Percentiles rank a stretch among this genome's conserved stretches.
Evolutionary conservation across 2,329 filamentous ascomycete species (phyloP).

Genomic region (Colletotrichum sp.): DNA sequence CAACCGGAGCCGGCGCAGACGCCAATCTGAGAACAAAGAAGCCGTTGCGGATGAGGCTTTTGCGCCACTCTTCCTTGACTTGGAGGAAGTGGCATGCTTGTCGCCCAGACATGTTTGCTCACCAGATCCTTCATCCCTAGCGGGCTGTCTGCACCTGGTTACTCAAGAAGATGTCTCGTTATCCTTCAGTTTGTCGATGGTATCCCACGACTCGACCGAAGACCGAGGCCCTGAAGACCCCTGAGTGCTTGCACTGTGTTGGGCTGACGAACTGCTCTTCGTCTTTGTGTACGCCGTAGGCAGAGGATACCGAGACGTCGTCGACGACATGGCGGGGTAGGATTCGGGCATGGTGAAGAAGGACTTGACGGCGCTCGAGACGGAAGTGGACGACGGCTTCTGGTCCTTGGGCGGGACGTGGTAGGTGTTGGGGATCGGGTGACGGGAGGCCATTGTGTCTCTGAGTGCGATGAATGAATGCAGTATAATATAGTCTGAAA

Average conservation of each 20-base stretch:
- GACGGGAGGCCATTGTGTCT: not conserved
- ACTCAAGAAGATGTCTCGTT: not conserved
- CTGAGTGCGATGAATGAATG: not conserved
- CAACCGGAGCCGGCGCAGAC: not conserved
- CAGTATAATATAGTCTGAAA: rapidly evolving
- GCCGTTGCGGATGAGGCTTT: not conserved
- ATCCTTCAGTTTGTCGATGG: not conserved
- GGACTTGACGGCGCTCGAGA: not conserved
- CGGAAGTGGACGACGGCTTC: not conserved
- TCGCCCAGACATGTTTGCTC: not conserved
- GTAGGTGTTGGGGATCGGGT: constrained; percentile 4
- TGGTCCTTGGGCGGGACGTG: not conserved
- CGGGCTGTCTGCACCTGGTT: no score
- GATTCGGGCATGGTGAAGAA: not conserved
- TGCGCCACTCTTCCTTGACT: not conserved
- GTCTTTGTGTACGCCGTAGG: not conserved
- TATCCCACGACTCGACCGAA: not conserved
- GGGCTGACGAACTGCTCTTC: not conserved
- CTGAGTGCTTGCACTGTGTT: not conserved
- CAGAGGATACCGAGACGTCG: not conserved
- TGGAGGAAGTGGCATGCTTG: not conserved
- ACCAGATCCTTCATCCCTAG: not conserved
- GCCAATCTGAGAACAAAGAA: not conserved
- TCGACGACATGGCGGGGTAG: not conserved
- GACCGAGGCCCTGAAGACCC: not conserved